Conservation (phyloP, 306 rosid genomes). For the Urtica urens region DNA sequence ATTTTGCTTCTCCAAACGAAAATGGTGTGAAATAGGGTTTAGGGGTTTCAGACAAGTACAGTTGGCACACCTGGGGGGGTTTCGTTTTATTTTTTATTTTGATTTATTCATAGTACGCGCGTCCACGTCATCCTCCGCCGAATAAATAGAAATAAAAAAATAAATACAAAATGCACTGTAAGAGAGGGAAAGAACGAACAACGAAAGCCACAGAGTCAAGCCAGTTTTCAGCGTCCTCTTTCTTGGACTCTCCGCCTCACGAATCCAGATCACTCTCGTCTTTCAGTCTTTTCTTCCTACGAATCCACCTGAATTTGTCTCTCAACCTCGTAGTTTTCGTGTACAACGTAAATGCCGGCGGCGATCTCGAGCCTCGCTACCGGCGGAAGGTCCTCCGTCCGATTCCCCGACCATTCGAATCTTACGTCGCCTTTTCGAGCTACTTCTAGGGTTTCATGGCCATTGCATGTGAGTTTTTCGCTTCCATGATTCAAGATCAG, state of each 20-base stretch:
- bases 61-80: too few relatives aligned
- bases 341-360: slow-evolving; percentile 35
- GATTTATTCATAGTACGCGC: too few relatives aligned
- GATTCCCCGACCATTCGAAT: slow-evolving; percentile 13
- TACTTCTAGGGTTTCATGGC: slow-evolving; percentile 21
- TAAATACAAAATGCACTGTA: too few relatives aligned
- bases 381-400: slow-evolving; percentile 16
- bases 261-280: not conserved
- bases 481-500: not conserved
- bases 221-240: not conserved
- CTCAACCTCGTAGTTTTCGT: not conserved
- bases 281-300: not conserved
- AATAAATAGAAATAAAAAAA: too few relatives aligned
- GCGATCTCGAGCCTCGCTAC: slow-evolving; percentile 35
- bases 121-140: too few relatives aligned
- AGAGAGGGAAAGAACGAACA: not conserved
- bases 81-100: too few relatives aligned
- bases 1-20: too few relatives aligned
- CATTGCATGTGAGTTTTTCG: slow-evolving; percentile 29
- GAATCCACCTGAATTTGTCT: not conserved
- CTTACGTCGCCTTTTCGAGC: slow-evolving; percentile 6
- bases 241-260: not conserved
- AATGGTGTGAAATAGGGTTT: too few relatives aligned
- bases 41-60: too few relatives aligned
- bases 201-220: not conserved